These are phyloP conservation scores for Cytospora chrysosperma DNA, from an alignment of 2,329 filamentous ascomycete genomes.

Conservation along the genomic window DNA sequence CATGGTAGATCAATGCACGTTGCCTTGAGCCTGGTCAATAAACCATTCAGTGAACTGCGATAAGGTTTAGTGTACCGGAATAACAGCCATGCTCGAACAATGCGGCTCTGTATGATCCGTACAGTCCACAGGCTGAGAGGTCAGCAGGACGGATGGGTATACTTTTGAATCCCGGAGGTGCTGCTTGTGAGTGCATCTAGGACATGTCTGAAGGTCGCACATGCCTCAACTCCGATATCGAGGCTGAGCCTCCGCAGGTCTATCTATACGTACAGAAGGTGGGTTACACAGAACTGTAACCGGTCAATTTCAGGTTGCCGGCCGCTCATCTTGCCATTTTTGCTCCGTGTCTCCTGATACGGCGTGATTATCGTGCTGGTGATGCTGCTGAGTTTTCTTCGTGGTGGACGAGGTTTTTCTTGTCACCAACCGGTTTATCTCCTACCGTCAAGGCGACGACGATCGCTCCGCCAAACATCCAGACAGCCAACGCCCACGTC, in stretches of 20 bases:
- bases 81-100: no score
- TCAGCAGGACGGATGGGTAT: no score
- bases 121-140: no score
- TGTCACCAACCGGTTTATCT: slow-evolving; percentile 18
- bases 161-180: no score
- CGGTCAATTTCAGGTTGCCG: background rate
- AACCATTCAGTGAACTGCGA: no score
- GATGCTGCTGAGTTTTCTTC: background rate
- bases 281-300: background rate
- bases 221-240: background rate
- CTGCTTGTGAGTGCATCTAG: no score
- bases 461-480: slow-evolving; percentile 37
- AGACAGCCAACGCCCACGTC: slow-evolving; percentile 40
- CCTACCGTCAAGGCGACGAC: slow-evolving; percentile 36
- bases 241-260: background rate
- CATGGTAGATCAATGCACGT: background rate
- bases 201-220: background rate
- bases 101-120: no score
- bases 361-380: background rate
- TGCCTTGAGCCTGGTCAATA: no score
- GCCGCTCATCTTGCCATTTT: background rate
- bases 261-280: no score
- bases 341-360: background rate
- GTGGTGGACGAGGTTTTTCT: background rate
- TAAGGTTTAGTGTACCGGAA: no score